phyloP scores from a whole-genome alignment of 2,329 filamentous ascomycete species.

The Aspergillus latus region DNA sequence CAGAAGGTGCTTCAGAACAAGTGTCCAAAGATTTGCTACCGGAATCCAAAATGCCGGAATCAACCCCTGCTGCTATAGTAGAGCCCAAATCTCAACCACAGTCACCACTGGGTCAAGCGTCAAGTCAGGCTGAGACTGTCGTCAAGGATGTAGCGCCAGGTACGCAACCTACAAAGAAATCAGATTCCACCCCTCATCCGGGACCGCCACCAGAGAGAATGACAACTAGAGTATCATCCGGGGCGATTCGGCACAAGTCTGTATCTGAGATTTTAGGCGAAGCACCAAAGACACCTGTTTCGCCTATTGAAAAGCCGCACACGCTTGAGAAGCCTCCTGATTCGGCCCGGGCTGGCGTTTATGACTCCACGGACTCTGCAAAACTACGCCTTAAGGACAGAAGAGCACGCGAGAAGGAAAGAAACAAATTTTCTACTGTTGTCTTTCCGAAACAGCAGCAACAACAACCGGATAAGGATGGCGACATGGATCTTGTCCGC shows the following conservation, averaged over 20 bases:
- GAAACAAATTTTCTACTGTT: conserved; percentile 69
- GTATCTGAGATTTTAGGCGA: conserved; percentile 71
- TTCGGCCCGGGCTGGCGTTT: conserved; percentile 15
- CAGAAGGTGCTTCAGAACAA: conserved; percentile 21
- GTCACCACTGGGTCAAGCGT: conserved; percentile 15
- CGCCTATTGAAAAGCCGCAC: conserved; percentile 37
- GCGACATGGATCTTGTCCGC: conserved; percentile 38
- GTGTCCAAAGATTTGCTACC: conserved; percentile 4
- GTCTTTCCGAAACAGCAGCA: conserved; percentile 70
- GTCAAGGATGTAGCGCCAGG: conserved; percentile 15
- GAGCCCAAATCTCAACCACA: conserved; percentile 21
- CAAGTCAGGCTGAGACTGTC: conserved; percentile 15
- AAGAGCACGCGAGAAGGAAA: conserved; percentile 58
- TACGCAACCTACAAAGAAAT: conserved; percentile 29
- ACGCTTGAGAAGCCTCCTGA: conserved; percentile 36
- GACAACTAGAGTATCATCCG: conserved; percentile 69
- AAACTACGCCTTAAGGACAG: conserved; percentile 48
- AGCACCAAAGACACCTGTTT: conserved; percentile 44
- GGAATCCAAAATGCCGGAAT: conserved; percentile 19
- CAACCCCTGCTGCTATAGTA: conserved; percentile 9
- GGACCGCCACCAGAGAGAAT: conserved; percentile 54
- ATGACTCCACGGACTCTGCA: conserved; percentile 33
- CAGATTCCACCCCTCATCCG: conserved; percentile 22
- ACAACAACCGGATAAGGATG: conserved; percentile 48
- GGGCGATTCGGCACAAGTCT: conserved; percentile 69